Conservation (phyloP, 1,139 yeast species). For the Pichia sp. region DNA sequence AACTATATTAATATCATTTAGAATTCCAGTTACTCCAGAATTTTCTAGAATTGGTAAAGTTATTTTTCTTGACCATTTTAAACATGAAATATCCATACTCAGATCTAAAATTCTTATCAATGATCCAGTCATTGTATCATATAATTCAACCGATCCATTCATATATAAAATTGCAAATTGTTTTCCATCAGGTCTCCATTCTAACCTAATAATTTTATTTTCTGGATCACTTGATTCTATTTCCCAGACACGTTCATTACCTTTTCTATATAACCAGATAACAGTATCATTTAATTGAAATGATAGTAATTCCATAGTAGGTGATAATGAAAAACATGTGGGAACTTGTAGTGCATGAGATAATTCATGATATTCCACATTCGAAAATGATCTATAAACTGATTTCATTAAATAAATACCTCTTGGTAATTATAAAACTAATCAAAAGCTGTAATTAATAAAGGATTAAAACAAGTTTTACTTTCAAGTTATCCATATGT, state of each 20-base stretch:
- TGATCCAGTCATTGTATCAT: conserved; percentile 27
- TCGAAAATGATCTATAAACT: background rate
- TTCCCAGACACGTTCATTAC: conserved; percentile 49
- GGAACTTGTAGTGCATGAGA: conserved; percentile 21
- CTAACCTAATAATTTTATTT: background rate
- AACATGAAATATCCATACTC: conserved; percentile 12
- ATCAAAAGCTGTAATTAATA: no score
- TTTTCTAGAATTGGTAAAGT: background rate
- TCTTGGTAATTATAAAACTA: no score
- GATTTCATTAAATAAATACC: background rate
- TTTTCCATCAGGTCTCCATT: conserved; percentile 30
- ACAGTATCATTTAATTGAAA: conserved; percentile 32
- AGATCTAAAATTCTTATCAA: conserved; percentile 18
- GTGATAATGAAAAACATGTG: conserved; percentile 42
- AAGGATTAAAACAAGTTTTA: no score
- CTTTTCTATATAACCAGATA: conserved; percentile 34
- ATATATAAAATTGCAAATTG: conserved; percentile 22
- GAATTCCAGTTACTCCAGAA: conserved; percentile 7
- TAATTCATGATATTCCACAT: conserved; percentile 14
- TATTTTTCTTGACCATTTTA: conserved; percentile 19
- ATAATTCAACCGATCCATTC: conserved; percentile 22
- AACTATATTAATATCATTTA: conserved; percentile 27
- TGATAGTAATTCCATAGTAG: conserved; percentile 45
- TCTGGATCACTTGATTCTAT: conserved; percentile 23
- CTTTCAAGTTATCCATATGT: no score